Conservation (phyloP, 2,329 filamentous ascomycete genomes). For the Alternaria metachromatica region DNA sequence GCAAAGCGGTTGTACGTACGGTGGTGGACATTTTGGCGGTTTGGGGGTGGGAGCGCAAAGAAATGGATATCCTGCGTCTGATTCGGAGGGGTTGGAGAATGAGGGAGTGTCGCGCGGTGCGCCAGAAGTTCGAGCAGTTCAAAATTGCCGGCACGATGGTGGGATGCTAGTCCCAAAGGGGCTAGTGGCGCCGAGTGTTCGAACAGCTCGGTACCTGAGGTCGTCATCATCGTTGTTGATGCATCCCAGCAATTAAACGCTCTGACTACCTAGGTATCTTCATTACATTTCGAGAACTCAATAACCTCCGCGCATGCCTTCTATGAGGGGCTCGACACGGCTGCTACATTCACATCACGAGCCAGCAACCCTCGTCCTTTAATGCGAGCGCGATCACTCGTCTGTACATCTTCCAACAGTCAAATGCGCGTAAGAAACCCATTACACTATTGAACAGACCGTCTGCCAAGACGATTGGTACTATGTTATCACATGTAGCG, state of each 20-base stretch:
- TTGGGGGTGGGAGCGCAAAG: slow-evolving; percentile 71
- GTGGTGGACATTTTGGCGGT: slow-evolving; percentile 78
- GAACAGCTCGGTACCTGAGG: not conserved
- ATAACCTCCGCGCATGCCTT: not conserved
- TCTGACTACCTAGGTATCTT: not conserved
- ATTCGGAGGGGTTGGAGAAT: slow-evolving; percentile 25
- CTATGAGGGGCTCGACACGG: not conserved
- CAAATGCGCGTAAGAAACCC: not conserved
- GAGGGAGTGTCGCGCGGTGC: not conserved
- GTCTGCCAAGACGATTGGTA: not conserved
- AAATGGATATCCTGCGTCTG: slow-evolving; percentile 86
- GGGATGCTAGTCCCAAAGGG: slow-evolving; percentile 3
- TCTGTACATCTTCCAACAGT: not conserved
- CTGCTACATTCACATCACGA: not conserved
- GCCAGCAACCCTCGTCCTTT: not conserved
- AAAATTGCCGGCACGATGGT: slow-evolving; percentile 14
- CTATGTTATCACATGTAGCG: not conserved
- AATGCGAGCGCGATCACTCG: not conserved
- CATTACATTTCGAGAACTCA: not conserved
- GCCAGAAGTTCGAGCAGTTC: slow-evolving; percentile 2
- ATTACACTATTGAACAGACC: not conserved
- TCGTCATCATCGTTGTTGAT: not conserved
- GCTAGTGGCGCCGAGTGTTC: slow-evolving; percentile 8
- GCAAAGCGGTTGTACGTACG: slow-evolving; percentile 98
- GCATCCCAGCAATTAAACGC: not conserved